These are phyloP conservation scores for Talaromyces sp. DNA, from an alignment of 2,329 filamentous ascomycete species.

Conservation along the genomic window DNA sequence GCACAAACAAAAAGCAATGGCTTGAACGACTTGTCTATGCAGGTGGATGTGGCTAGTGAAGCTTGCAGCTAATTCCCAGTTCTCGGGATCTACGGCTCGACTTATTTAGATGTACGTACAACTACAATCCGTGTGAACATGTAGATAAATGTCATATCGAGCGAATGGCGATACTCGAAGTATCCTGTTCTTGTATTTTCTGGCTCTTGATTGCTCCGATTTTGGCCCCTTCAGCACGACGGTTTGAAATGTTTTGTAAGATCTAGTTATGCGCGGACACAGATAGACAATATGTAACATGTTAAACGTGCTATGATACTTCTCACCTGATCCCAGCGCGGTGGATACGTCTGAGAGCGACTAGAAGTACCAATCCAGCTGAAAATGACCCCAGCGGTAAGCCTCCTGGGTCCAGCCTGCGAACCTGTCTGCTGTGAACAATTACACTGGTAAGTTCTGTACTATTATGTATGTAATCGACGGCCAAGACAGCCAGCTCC, in stretches of 20 bases:
- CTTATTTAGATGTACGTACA: neutral
- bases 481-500: too few species aligned
- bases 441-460: too few species aligned
- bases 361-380: constrained; percentile 4
- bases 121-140: neutral
- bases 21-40: constrained; percentile 9
- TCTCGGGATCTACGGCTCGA: constrained; percentile 13
- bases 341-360: constrained; percentile 2
- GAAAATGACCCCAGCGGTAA: constrained; percentile 7
- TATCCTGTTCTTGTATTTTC: neutral
- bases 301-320: neutral
- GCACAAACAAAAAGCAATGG: constrained; percentile 3
- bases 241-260: constrained; percentile 14
- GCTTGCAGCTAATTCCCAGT: constrained; percentile 6
- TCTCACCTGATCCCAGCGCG: constrained; percentile 1
- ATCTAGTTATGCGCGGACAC: neutral
- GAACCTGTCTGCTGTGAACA: neutral
- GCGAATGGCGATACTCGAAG: neutral
- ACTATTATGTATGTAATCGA: neutral
- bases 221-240: constrained; percentile 2
- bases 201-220: neutral
- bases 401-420: neutral
- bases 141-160: neutral
- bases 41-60: constrained; percentile 14
- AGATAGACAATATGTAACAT: neutral